A percentile compares a stretch with the other conserved stretches of the same genome.
Evolutionary conservation across 768 basidiomycete species (phyloP).

Genomic region (Tremella mesenterica): DNA sequence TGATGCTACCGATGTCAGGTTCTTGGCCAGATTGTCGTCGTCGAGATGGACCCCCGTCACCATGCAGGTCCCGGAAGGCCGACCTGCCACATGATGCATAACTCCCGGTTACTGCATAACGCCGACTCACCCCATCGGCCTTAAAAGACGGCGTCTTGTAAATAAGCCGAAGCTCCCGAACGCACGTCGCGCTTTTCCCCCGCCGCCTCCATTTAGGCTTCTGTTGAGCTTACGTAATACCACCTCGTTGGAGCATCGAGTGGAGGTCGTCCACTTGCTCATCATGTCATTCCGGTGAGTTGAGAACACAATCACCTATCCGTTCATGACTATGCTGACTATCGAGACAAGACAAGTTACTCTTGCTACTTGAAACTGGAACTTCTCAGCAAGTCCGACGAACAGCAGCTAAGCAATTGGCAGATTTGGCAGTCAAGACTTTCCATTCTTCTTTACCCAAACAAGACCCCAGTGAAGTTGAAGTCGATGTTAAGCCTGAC

Average conservation of each 20-base stretch:
- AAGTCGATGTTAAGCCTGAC: not conserved
- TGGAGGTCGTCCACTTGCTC: constrained; percentile 7
- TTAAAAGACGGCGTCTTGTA: not conserved
- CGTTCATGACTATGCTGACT: not conserved
- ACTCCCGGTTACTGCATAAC: too few species aligned
- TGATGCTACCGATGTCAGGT: too few species aligned
- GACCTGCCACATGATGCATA: too few species aligned
- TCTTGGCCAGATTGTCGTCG: too few species aligned
- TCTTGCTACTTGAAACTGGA: constrained; percentile 88
- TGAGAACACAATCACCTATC: not conserved
- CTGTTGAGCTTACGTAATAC: not conserved
- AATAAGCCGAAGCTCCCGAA: not conserved
- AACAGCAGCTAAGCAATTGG: constrained; percentile 94
- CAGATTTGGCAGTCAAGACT: constrained; percentile 77
- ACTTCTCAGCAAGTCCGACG: constrained; percentile 79
- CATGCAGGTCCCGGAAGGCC: too few species aligned
- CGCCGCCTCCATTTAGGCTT: too few species aligned
- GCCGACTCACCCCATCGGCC: too few species aligned
- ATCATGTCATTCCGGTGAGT: constrained; percentile 3
- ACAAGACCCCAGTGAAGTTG: not conserved
- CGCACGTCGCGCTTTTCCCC: not conserved
- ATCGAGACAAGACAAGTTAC: constrained; percentile 88
- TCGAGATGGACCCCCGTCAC: too few species aligned
- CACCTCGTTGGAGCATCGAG: not conserved
- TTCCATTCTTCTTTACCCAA: constrained; percentile 49